Evolutionary conservation across 768 basidiomycete genomes (phyloP), one percentile per base, ranked within the genome.

Genomic region (Multifurca ochricompacta): DNA sequence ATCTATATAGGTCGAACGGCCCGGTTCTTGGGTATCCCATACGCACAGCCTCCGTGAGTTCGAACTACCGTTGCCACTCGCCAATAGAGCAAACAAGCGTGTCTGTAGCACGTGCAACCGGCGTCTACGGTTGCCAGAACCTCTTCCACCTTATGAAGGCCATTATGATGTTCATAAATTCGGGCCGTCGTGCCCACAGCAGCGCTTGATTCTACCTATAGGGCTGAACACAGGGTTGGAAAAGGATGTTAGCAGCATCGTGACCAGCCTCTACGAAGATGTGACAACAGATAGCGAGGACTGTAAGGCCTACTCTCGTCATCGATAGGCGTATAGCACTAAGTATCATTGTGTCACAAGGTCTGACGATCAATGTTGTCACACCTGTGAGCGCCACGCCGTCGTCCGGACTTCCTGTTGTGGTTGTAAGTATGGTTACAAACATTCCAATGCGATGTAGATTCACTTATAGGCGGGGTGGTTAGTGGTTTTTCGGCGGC

Each of bases 1-100:
- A 13, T 41, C 2, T 52, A 61, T 9, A 31, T 36, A n/a, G 56
- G 54, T 6, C 36, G 30, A 5, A 46, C 59, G 1, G 42, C 57
- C 11, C 54, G 42, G n/a, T 69, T 65, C 45, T 35, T 64, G 25
- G 65, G 68, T 23, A 62, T 69, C 19, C 67, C 68, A 6, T 69
- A 58, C 40, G 67, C 67, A 4, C 19, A 61, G 49, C 65, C 68
- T 10, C 65, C 66, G 66, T 68, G 51, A 36, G 67, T 37, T 19
- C 23, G n/a, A 28, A 35, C 13, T 49, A n/a, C 4, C 5, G 8
- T 8, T 30, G 8, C 13, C 6, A 34, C 4, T 32, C 10, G 7
- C 13, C 10, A 19, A 3, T 9, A n/a, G 2, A 5, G n/a, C 6
- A 9, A 14, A 35, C 41, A 16, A 25, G 8, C 8, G 10, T n/a